Conservation (phyloP, 2,329 filamentous ascomycete species). For the Colletotrichum sp. region DNA sequence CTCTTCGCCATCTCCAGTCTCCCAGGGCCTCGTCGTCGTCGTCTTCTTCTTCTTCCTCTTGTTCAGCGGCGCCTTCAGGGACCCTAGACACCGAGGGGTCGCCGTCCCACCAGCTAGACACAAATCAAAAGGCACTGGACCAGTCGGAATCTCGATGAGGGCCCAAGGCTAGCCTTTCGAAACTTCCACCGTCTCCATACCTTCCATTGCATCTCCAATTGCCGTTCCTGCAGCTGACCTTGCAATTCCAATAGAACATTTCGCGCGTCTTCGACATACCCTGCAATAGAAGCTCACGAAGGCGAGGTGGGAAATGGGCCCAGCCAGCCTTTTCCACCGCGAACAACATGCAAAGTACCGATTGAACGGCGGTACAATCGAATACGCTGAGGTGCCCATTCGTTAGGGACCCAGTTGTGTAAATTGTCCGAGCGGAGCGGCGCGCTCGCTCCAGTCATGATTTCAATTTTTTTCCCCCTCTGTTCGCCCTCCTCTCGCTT, state of each 20-base stretch:
- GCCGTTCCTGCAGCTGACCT: conserved; percentile 1
- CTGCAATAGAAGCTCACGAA: neutral
- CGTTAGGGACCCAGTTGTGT: neutral
- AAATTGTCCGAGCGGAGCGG: conserved; percentile 6
- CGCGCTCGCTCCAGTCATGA: neutral
- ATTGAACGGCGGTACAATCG: neutral
- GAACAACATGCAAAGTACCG: neutral
- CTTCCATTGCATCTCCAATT: conserved; percentile 17
- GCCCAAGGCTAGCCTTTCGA: neutral
- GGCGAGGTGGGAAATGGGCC: neutral
- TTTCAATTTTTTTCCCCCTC: neutral
- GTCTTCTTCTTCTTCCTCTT: neutral
- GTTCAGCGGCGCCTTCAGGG: neutral
- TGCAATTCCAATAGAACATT: neutral
- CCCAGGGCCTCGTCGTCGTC: neutral
- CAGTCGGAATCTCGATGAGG: neutral
- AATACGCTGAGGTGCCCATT: neutral
- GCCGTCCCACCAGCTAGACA: neutral
- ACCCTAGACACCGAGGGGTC: neutral
- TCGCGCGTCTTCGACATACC: neutral
- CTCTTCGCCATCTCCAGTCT: neutral
- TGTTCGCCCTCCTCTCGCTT: neutral
- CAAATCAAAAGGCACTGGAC: neutral
- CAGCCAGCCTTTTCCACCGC: neutral
- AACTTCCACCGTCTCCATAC: conserved; percentile 8